Percentiles rank a stretch among this genome's conserved stretches.
These are phyloP conservation scores for Candida andamanensis DNA, from an alignment of 805 yeast genomes.

Conservation along the genomic window DNA sequence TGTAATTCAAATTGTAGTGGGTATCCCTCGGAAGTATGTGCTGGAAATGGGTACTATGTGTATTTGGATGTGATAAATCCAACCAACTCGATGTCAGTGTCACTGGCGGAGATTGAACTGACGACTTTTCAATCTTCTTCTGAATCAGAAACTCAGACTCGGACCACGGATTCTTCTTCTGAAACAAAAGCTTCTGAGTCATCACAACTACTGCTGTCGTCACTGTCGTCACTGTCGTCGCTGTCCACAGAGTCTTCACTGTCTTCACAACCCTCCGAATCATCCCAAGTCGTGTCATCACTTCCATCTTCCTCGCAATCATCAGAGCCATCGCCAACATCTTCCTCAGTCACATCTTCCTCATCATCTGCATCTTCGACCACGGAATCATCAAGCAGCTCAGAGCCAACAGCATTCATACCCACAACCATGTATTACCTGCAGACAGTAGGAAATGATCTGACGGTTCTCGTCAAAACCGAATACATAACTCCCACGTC, in stretches of 20 bases:
- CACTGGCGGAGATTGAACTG: constrained; percentile 6
- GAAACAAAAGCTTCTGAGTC: constrained; percentile 11
- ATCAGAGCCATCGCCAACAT: background rate
- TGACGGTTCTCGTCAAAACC: constrained; percentile 10
- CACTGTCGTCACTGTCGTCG: constrained; percentile 14
- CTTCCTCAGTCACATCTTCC: background rate
- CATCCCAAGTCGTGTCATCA: too few species aligned
- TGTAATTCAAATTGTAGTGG: constrained; percentile 45
- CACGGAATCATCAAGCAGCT: constrained; percentile 1
- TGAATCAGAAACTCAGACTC: constrained; percentile 14
- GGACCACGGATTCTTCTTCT: constrained; percentile 19
- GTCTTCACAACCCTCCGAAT: background rate
- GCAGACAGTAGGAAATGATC: constrained; percentile 14
- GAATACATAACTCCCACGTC: constrained; percentile 13
- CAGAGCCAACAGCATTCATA: background rate
- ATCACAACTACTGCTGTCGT: too few species aligned
- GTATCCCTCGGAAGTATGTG: constrained; percentile 39
- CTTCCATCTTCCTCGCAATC: too few species aligned
- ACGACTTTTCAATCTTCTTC: constrained; percentile 7
- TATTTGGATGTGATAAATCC: constrained; percentile 32
- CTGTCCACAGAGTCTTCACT: background rate
- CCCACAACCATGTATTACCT: constrained; percentile 12
- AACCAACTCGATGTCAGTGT: constrained; percentile 8
- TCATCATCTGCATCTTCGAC: constrained; percentile 1
- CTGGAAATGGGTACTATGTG: constrained; percentile 44